Evolutionary conservation across 2,329 filamentous ascomycete species (phyloP), one percentile per base, ranked within the genome.

Genomic region (Nemania bipapillata): DNA sequence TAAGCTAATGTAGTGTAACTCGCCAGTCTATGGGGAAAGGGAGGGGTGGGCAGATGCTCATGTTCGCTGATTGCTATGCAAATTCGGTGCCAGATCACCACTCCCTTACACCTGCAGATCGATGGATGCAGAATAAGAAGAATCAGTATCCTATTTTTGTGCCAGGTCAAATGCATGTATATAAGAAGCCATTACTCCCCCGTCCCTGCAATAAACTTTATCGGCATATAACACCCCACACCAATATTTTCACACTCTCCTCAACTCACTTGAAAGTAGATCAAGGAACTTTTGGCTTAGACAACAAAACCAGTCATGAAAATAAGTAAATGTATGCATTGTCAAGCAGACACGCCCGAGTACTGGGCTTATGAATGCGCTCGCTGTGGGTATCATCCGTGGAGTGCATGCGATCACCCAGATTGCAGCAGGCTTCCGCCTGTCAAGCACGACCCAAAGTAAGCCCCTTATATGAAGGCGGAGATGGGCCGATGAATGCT

Each of bases 381-480:
- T 9, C 12, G 0, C 2, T 68, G 65, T 15, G 32, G 24, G 1
- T 63, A 35, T 12, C 60, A 68, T 50, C 65, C 65, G 15, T 67
- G 65, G 65, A 59, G 6, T 7, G 20, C 26, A 20, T 67, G 65
- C 49, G 15, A 63, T 40, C 59, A 67, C 28, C 59, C 49, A 5
- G 60, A 63, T 12, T 68, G 65, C 15, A 49, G 55, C 55, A 68
- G 42, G 12, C 28, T 65, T 0, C 63, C 63, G 3, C 55, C 49
- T 35, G n/a, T 65, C 26, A 65, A 65, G 30, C 63, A 65, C 20
- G 49, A 54, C 20, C 65, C 65, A 9, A 40, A 11, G 65, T 67
- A 24, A 59, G 65, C 42, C 7, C 6, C 28, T 5, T 7, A 22
- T 17, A 15, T 3, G 17, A 20, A 4, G n/a, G 9, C 3, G 17